These are phyloP conservation scores for Nemania abortiva DNA, from an alignment of 2,329 filamentous ascomycete genomes.

Conservation along the genomic window DNA sequence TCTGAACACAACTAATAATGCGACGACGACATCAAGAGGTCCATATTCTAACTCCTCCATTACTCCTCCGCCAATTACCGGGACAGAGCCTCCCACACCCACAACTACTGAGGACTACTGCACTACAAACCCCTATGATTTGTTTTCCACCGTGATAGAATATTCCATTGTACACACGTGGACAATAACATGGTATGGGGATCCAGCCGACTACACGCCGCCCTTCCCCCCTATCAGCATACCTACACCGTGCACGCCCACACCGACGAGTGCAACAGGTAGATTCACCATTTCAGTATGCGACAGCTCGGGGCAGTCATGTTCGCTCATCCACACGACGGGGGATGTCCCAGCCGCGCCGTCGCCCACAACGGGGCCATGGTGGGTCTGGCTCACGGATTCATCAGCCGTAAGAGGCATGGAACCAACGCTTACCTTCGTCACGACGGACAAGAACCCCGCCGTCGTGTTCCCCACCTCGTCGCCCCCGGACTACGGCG, in stretches of 20 bases:
- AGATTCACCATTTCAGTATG: conserved; percentile 50
- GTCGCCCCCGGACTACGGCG: conserved; percentile 56
- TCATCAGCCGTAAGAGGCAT: conserved; percentile 23
- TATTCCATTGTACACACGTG: conserved; percentile 63
- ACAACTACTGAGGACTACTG: conserved; percentile 42
- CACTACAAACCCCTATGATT: conserved; percentile 42
- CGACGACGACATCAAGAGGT: conserved; percentile 22
- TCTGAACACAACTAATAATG: conserved; percentile 15
- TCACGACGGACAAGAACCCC: conserved; percentile 68
- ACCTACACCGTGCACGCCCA: conserved; percentile 55
- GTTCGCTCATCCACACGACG: conserved; percentile 48
- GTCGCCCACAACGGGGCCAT: conserved; percentile 30
- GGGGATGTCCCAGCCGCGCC: conserved; percentile 29
- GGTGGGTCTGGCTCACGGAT: conserved; percentile 33
- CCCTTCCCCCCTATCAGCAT: conserved; percentile 58
- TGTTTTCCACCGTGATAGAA: conserved; percentile 53
- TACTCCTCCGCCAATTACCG: conserved; percentile 26
- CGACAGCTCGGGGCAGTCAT: conserved; percentile 49
- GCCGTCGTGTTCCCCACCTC: conserved; percentile 60
- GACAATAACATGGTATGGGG: conserved; percentile 63
- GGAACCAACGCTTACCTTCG: conserved; percentile 56
- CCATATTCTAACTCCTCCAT: conserved; percentile 23
- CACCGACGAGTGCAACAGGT: conserved; percentile 42
- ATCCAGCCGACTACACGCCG: conserved; percentile 61
- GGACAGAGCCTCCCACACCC: conserved; percentile 15